Conservation (phyloP, 495 filamentous ascomycete genomes). For the Neurospora sp. region DNA sequence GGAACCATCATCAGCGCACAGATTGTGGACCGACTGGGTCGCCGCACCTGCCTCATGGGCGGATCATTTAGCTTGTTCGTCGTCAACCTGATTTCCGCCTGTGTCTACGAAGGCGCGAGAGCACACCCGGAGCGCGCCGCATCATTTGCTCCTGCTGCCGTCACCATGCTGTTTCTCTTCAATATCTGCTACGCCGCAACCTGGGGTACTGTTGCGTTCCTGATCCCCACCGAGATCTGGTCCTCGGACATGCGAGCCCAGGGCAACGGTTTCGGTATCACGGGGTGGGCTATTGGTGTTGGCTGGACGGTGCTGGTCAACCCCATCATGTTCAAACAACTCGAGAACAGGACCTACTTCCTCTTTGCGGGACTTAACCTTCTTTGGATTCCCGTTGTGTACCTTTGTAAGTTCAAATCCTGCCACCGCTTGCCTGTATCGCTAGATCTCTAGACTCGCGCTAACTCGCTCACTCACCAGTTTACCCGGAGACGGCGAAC, state of each 20-base stretch:
- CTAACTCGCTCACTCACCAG: slow-evolving; percentile 6
- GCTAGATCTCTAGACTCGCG: neutral
- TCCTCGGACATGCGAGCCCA: slow-evolving; percentile 8
- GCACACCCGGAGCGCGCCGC: slow-evolving; percentile 5
- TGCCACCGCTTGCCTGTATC: neutral
- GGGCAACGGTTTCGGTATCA: slow-evolving; percentile 11
- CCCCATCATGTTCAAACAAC: slow-evolving; percentile 56
- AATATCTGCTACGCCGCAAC: slow-evolving; percentile 11
- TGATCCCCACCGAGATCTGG: slow-evolving; percentile 11
- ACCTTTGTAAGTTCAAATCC: slow-evolving; percentile 3
- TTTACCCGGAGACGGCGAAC: slow-evolving; percentile 64
- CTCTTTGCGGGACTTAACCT: slow-evolving; percentile 5
- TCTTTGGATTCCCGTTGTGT: slow-evolving; percentile 11
- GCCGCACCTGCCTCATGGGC: slow-evolving; percentile 9
- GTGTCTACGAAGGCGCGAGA: slow-evolving; percentile 7
- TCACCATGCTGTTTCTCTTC: slow-evolving; percentile 12
- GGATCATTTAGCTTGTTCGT: slow-evolving; percentile 3
- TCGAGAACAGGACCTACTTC: slow-evolving; percentile 26
- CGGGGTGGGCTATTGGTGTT: slow-evolving; percentile 21
- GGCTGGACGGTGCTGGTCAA: slow-evolving; percentile 51
- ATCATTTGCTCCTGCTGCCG: slow-evolving; percentile 8
- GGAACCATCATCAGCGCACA: slow-evolving; percentile 12
- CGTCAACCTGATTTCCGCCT: slow-evolving; percentile 6
- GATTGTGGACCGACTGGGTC: slow-evolving; percentile 10
- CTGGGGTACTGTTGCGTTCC: slow-evolving; percentile 10